A percentile compares a stretch with the other conserved stretches of the same genome.
Evolutionary conservation across 1,139 yeast species (phyloP).

Genomic region (Waltiozyma sp.): DNA sequence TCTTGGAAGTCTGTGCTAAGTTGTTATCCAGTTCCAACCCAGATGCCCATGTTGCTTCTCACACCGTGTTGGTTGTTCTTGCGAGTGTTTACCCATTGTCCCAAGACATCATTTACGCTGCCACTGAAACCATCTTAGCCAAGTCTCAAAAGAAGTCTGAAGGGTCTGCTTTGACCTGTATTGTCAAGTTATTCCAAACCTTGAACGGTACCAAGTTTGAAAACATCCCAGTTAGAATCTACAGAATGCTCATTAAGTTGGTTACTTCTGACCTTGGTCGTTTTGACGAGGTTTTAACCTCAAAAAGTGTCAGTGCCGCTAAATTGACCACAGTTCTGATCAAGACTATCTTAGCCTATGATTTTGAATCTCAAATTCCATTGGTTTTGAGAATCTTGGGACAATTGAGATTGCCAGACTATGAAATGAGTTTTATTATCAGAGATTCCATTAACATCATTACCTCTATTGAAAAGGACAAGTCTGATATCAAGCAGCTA

Average conservation of each 20-base stretch:
- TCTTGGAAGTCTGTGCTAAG: slow-evolving; percentile 48
- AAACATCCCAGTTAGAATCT: slow-evolving; percentile 26
- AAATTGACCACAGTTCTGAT: slow-evolving; percentile 26
- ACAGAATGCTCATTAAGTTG: slow-evolving; percentile 21
- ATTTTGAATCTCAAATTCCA: slow-evolving; percentile 22
- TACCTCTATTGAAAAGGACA: slow-evolving; percentile 24
- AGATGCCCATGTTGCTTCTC: slow-evolving; percentile 75
- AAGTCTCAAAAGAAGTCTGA: slow-evolving; percentile 30
- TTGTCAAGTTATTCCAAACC: slow-evolving; percentile 28
- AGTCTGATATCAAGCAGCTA: slow-evolving; percentile 28
- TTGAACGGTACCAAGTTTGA: slow-evolving; percentile 27
- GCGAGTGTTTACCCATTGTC: slow-evolving; percentile 63
- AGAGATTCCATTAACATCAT: slow-evolving; percentile 26
- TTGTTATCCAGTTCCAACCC: slow-evolving; percentile 38
- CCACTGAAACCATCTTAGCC: slow-evolving; percentile 54
- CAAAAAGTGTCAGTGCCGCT: slow-evolving; percentile 18
- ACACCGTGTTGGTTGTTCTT: slow-evolving; percentile 69
- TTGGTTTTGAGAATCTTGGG: slow-evolving; percentile 22
- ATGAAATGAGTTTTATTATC: slow-evolving; percentile 26
- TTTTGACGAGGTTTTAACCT: slow-evolving; percentile 15
- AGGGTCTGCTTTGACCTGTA: slow-evolving; percentile 29
- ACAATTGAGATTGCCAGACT: slow-evolving; percentile 23
- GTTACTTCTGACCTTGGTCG: slow-evolving; percentile 16
- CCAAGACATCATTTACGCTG: slow-evolving; percentile 50
- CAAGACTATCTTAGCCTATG: slow-evolving; percentile 28